Evolutionary conservation across 1,139 yeast genomes (phyloP).

Genomic region (Taphrina deformans): DNA sequence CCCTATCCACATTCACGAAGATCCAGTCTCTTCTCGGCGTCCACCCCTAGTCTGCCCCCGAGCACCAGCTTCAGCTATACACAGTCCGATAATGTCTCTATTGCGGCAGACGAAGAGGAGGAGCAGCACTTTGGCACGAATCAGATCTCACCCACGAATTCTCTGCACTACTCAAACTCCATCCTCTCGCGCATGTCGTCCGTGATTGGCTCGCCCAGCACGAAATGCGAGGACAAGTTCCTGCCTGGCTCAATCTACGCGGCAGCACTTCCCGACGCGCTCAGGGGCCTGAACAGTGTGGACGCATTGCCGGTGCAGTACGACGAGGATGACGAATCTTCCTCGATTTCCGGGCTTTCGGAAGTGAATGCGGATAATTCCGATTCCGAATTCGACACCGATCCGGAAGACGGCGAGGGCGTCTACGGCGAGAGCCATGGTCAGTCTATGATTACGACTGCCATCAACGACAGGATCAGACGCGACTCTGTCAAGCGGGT

Average conservation of each 20-base stretch:
- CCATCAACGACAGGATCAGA: background rate
- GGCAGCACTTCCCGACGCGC: conserved; percentile 15
- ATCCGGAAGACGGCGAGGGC: background rate
- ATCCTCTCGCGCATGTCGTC: conserved; percentile 21
- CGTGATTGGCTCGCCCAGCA: background rate
- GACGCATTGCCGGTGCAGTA: conserved; percentile 3
- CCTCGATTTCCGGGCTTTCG: conserved; percentile 7
- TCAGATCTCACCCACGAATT: conserved; percentile 9
- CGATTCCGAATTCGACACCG: conserved; percentile 7
- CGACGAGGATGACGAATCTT: conserved; percentile 14
- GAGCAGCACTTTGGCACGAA: background rate
- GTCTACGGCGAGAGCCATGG: background rate
- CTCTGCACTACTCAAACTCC: conserved; percentile 24
- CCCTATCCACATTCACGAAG: background rate
- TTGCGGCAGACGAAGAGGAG: conserved; percentile 21
- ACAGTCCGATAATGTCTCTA: conserved; percentile 12
- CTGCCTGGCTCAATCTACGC: conserved; percentile 20
- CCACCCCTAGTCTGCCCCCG: conserved; percentile 1
- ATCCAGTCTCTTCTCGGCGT: background rate
- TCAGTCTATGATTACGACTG: background rate
- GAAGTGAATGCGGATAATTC: conserved; percentile 20
- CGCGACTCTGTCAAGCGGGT: conserved; percentile 11
- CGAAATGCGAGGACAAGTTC: background rate
- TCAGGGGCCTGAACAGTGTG: background rate
- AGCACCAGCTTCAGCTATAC: background rate